Conservation (phyloP, 495 filamentous ascomycete genomes). For the Lasiosphaeria hispida region DNA sequence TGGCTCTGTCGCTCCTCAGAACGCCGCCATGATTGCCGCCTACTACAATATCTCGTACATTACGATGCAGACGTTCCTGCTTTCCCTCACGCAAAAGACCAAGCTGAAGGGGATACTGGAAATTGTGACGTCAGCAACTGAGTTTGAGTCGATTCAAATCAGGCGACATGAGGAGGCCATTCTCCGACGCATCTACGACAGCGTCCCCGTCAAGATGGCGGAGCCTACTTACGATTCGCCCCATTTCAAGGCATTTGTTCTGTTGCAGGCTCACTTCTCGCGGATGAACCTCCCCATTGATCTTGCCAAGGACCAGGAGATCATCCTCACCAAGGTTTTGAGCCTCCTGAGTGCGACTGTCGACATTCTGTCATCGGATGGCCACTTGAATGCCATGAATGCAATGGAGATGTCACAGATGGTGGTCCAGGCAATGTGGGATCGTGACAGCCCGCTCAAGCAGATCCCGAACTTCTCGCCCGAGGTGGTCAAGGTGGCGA, state of each 20-base stretch:
- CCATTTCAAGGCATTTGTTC: constrained; percentile 95
- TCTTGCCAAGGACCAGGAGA: constrained; percentile 93
- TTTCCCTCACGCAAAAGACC: constrained; percentile 83
- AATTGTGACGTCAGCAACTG: constrained; percentile 93
- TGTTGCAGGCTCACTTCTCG: constrained; percentile 96
- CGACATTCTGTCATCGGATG: constrained; percentile 93
- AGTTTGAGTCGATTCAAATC: constrained; percentile 95
- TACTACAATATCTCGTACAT: constrained; percentile 99
- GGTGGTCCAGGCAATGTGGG: constrained; percentile 99
- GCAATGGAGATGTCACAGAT: constrained; percentile 99
- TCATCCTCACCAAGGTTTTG: constrained; percentile 80
- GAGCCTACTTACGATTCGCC: constrained; percentile 84
- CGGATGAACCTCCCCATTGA: constrained; percentile 94
- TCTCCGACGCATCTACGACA: constrained; percentile 89
- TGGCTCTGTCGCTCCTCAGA: constrained; percentile 82
- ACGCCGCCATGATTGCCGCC: constrained; percentile 95
- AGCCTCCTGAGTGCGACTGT: constrained; percentile 88
- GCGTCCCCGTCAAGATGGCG: constrained; percentile 91
- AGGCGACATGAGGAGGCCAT: constrained; percentile 87
- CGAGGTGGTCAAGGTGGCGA: constrained; percentile 77
- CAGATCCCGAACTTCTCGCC: constrained; percentile 94
- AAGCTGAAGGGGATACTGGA: constrained; percentile 96
- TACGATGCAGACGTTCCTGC: constrained; percentile 98
- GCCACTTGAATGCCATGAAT: constrained; percentile 92
- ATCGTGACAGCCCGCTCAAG: constrained; percentile 92